phyloP scores from a whole-genome alignment of 2,329 filamentous ascomycete genomes.

The Dothistroma pini region DNA sequence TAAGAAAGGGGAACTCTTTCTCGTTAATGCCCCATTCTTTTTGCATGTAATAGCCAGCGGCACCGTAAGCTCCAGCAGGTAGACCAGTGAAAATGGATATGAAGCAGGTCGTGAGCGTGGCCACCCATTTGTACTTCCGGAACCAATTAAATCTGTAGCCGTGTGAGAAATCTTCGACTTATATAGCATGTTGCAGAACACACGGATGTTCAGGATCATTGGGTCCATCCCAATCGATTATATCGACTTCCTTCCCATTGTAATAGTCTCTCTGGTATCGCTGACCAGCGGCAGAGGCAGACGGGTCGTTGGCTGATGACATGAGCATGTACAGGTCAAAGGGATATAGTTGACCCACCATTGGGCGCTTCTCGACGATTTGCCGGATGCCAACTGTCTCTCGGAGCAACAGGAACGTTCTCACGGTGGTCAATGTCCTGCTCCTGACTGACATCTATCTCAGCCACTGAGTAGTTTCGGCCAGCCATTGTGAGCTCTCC shows the following conservation, averaged over 20 bases:
- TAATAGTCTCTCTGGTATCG: background rate
- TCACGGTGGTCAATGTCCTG: background rate
- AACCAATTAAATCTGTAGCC: constrained; percentile 29
- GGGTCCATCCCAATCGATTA: constrained; percentile 22
- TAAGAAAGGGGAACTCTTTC: constrained; percentile 30
- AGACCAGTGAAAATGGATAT: constrained; percentile 30
- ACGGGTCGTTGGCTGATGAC: background rate
- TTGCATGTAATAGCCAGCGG: constrained; percentile 28
- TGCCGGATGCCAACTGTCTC: background rate
- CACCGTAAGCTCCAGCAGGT: constrained; percentile 30
- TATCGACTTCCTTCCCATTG: background rate
- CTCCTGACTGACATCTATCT: constrained; percentile 1
- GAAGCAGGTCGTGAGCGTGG: constrained; percentile 31
- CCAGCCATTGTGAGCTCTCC: background rate
- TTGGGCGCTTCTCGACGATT: background rate
- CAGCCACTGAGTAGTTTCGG: constrained; percentile 4
- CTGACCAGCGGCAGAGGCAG: background rate
- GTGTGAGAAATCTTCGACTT: background rate
- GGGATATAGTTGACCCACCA: background rate
- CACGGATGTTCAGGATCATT: constrained; percentile 21
- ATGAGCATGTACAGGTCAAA: background rate
- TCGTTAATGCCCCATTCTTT: constrained; percentile 25
- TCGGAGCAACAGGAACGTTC: background rate
- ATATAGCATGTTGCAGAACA: too few species aligned
- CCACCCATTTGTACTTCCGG: constrained; percentile 27